phyloP scores from a whole-genome alignment of 1,284 basidiomycete genomes.

The Boletus nobilissimus region DNA sequence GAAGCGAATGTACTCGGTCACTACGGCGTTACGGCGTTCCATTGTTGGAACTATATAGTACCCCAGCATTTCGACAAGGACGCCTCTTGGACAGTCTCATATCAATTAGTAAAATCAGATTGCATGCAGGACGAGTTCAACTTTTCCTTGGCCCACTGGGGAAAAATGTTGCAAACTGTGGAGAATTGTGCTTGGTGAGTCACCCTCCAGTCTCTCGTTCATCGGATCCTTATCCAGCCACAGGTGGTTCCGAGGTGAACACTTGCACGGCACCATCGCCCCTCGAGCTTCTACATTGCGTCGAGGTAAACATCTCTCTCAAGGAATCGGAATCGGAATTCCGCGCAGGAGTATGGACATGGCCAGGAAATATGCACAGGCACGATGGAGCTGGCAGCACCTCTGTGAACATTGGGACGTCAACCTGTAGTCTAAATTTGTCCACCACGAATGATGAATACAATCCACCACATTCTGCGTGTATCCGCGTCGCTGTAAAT shows the following conservation, averaged over 20 bases:
- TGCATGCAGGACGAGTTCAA: constrained; percentile 19
- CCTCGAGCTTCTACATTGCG: not conserved
- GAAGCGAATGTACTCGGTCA: not conserved
- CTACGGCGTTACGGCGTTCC: constrained; percentile 19
- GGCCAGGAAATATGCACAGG: constrained; percentile 19
- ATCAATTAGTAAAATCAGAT: constrained; percentile 13
- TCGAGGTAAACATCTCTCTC: not conserved
- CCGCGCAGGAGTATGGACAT: constrained; percentile 5
- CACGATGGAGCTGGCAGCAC: constrained; percentile 12
- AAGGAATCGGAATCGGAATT: constrained; percentile 17
- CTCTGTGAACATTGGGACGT: constrained; percentile 10
- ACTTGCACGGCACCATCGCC: constrained; percentile 21
- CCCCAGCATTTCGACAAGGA: constrained; percentile 20
- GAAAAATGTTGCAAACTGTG: constrained; percentile 1
- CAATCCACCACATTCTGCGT: too few species aligned
- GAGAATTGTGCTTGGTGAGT: constrained; percentile 23
- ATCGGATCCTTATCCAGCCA: not conserved
- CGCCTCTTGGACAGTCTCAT: constrained; percentile 4
- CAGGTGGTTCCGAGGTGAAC: constrained; percentile 26
- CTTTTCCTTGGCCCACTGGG: constrained; percentile 21
- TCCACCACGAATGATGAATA: too few species aligned
- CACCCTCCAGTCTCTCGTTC: too few species aligned
- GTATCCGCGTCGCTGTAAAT: too few species aligned
- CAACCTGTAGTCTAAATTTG: not conserved
- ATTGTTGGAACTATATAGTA: constrained; percentile 30